Percentiles rank a stretch among this genome's conserved stretches.
These are phyloP conservation scores for Ascochyta rabiei DNA, from an alignment of 2,329 filamentous ascomycete genomes.

Conservation along the genomic window DNA sequence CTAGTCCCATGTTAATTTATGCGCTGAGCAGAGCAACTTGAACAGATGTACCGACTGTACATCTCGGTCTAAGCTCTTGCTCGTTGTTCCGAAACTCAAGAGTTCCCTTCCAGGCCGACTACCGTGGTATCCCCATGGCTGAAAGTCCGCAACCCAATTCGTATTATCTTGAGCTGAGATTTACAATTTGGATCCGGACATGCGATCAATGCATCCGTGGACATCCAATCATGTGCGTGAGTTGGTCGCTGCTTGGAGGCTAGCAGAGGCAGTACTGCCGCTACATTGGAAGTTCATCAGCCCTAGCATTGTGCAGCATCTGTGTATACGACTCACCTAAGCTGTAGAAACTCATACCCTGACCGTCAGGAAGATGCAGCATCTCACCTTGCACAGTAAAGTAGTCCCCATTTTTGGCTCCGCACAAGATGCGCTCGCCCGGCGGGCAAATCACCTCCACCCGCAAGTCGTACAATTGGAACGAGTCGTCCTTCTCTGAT, in stretches of 20 bases:
- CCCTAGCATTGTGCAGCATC: background rate
- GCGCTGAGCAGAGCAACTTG: too few relatives aligned
- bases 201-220: slow-evolving; percentile 18
- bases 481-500: slow-evolving; percentile 2
- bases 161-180: slow-evolving; percentile 17
- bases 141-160: slow-evolving; percentile 12
- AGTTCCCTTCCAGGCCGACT: background rate
- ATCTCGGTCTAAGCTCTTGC: too few relatives aligned
- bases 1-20: too few relatives aligned
- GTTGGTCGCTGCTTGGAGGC: slow-evolving; percentile 17
- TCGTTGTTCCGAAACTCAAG: background rate
- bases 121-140: slow-evolving; percentile 16
- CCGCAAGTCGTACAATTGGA: slow-evolving; percentile 16
- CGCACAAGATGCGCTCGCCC: slow-evolving; percentile 15
- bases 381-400: slow-evolving; percentile 19
- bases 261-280: slow-evolving; percentile 13
- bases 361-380: slow-evolving; percentile 12
- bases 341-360: slow-evolving; percentile 18
- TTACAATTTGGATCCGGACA: slow-evolving; percentile 20
- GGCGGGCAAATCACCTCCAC: slow-evolving; percentile 17
- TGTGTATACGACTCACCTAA: slow-evolving; percentile 1
- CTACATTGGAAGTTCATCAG: background rate
- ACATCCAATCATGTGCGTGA: slow-evolving; percentile 20
- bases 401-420: slow-evolving; percentile 14
- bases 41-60: too few relatives aligned